Base-by-base conservation (phyloP, 257 asterid species). In the Scutellaria galericulata region DNA sequence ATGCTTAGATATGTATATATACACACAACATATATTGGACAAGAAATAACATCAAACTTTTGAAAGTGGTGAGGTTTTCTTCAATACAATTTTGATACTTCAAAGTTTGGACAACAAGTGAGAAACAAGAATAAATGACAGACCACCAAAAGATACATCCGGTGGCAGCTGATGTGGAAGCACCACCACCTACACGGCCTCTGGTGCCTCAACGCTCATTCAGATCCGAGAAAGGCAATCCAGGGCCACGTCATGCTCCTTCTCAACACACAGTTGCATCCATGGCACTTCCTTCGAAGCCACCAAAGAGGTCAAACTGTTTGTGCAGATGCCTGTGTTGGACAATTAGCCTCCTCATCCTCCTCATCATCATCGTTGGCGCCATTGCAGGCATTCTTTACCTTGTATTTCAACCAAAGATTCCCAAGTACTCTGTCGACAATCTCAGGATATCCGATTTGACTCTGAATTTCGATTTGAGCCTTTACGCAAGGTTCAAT, bases 361-460 rank as follows among this genome's bases (percentile, higher is more conserved):
- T 93, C 73, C 65, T 93, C 45, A 64, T 90, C 45, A 63, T 88
- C 81, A 73, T 83, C 10, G 72, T 89, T 40, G 97, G 85, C 39
- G 92, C 91, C 48, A 82, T 74, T 57, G 84, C 78, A 24, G 97
- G 88, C 62, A 83, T 89, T 70, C 78, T 90, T 14, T 90, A 88
- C 82, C 79, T 83, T 18, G 86, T 84, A 5, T 93, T 90, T 72
- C 82, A 83, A 76, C 97, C 98, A 72, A 90, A 89, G 82, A 71
- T 90, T 50, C 97, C 98, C 20, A 79, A 86, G 3, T 90, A 90
- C 87, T 90, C 97, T 3, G 93, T 93, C 0, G 90, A 89, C 83
- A 84, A 86, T 76, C 96, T 93, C 77, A 84, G 85, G 51, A 90
- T 90, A 76, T 82, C 96, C 4, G 96, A 87, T 54, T 74, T 90